phyloP scores from a whole-genome alignment of 495 filamentous ascomycete species.

The Aspergillus hancockii region DNA sequence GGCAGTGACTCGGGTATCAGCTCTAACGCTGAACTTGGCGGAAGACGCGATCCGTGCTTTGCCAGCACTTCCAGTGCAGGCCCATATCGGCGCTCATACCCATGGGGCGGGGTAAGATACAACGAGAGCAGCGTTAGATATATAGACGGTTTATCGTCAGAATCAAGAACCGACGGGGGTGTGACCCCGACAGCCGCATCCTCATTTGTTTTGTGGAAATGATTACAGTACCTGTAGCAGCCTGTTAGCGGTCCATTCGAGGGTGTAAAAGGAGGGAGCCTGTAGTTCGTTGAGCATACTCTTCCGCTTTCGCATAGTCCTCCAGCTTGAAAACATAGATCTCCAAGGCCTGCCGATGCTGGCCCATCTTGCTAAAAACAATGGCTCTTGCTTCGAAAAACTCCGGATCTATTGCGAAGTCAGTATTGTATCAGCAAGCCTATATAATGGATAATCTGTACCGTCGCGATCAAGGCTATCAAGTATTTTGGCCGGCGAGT shows the following conservation, averaged over 20 bases:
- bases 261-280: background rate
- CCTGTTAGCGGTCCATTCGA: constrained; percentile 13
- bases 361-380: constrained; percentile 91
- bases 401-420: constrained; percentile 59
- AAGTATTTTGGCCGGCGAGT: constrained; percentile 75
- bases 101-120: constrained; percentile 80
- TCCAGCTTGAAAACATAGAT: constrained; percentile 95
- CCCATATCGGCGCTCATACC: constrained; percentile 69
- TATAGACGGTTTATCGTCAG: constrained; percentile 68
- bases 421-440: background rate
- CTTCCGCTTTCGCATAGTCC: constrained; percentile 87
- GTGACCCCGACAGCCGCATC: constrained; percentile 34
- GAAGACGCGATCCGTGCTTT: constrained; percentile 87
- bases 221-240: constrained; percentile 80
- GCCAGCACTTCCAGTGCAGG: constrained; percentile 86
- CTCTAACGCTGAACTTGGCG: constrained; percentile 78
- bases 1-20: constrained; percentile 81
- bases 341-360: constrained; percentile 89
- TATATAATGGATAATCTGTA: constrained; percentile 39
- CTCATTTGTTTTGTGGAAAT: constrained; percentile 65
- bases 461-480: constrained; percentile 75
- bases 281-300: constrained; percentile 49
- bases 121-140: constrained; percentile 89
- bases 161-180: constrained; percentile 45
- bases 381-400: constrained; percentile 92